phyloP scores from a whole-genome alignment of 805 yeast genomes.

The Myxozyma neglecta region DNA sequence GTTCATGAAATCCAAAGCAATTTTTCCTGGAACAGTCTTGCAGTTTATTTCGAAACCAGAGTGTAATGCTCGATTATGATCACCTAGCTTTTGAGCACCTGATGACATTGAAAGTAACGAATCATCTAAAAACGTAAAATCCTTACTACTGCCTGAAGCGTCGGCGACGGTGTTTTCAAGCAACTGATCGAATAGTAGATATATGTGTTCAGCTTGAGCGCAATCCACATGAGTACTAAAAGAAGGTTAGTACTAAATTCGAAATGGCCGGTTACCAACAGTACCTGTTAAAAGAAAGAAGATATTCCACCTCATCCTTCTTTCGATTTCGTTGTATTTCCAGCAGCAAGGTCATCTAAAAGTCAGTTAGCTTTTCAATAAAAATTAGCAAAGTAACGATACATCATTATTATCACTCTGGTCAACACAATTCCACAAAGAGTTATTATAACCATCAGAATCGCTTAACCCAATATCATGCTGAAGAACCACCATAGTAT shows the following conservation, averaged over 20 bases:
- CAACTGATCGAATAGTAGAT: constrained; percentile 3
- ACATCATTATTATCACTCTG: constrained; percentile 24
- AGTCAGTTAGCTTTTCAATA: background rate
- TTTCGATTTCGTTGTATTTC: constrained; percentile 10
- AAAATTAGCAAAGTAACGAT: background rate
- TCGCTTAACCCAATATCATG: background rate
- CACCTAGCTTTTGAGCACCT: background rate
- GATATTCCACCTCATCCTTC: constrained; percentile 1
- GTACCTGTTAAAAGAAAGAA: constrained; percentile 6
- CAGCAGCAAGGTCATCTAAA: constrained; percentile 14
- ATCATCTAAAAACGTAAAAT: background rate
- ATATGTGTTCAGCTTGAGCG: background rate
- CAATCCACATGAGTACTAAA: constrained; percentile 4
- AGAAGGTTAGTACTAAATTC: background rate
- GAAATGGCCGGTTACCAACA: background rate
- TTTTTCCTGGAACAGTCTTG: background rate
- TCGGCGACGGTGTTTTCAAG: background rate
- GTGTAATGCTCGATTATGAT: constrained; percentile 8
- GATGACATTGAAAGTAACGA: constrained; percentile 1
- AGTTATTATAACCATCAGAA: constrained; percentile 12
- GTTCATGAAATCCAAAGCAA: constrained; percentile 26
- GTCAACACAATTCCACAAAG: constrained; percentile 7
- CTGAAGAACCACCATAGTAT: constrained; percentile 26
- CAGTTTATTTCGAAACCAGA: constrained; percentile 14
- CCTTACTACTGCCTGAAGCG: background rate